phyloP scores from a whole-genome alignment of 495 filamentous ascomycete genomes.

The Hamigera avellanea region DNA sequence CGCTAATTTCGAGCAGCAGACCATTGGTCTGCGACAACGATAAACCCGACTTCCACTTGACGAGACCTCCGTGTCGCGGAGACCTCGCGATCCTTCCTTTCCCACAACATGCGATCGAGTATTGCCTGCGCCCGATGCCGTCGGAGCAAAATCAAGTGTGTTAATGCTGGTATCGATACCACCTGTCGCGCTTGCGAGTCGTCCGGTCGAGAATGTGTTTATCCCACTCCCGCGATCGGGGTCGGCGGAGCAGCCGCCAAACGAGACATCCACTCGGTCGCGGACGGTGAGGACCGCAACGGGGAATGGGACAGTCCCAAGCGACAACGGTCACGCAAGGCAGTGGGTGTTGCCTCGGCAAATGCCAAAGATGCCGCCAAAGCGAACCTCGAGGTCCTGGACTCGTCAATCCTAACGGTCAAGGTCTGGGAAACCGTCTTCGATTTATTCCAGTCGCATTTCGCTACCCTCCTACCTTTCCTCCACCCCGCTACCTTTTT shows the following conservation, averaged over 20 bases:
- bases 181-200: conserved; percentile 70
- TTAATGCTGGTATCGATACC: conserved; percentile 64
- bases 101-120: conserved; percentile 52
- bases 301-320: conserved; percentile 49
- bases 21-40: no score
- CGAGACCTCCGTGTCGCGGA: no score
- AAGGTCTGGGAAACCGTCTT: conserved; percentile 60
- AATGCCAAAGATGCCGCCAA: conserved; percentile 21
- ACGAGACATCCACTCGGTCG: conserved; percentile 39
- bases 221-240: conserved; percentile 51
- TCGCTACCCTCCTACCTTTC: conserved; percentile 72
- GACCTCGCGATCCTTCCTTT: background rate
- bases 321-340: conserved; percentile 42
- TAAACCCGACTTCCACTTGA: no score
- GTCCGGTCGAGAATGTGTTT: conserved; percentile 65
- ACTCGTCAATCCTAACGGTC: conserved; percentile 47
- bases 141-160: conserved; percentile 74
- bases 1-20: no score
- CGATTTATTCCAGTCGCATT: conserved; percentile 74
- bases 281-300: conserved; percentile 43
- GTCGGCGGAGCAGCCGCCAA: conserved; percentile 41
- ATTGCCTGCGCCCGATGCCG: conserved; percentile 72
- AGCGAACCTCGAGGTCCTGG: conserved; percentile 26
- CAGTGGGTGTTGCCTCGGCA: conserved; percentile 23
- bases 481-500: conserved; percentile 67